Evolutionary conservation across 495 filamentous ascomycete species (phyloP), one percentile per base, ranked within the genome.

Genomic region (Aspergillus nanangensis): DNA sequence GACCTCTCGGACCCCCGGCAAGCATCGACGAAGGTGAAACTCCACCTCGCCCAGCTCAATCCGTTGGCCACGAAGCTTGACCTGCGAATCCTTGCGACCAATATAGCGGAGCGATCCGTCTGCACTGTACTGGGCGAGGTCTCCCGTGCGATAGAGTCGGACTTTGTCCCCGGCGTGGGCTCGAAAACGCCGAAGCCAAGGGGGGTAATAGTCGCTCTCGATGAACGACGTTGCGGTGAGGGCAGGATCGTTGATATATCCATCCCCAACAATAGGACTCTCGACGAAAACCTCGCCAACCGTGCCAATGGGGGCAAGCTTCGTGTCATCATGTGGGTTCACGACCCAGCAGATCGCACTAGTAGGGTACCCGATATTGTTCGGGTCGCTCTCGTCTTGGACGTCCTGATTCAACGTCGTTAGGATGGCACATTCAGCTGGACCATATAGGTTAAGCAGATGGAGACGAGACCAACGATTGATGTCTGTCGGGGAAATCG

Each of bases 291-390:
- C 51, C 52, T 78, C 75, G 13, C 73, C 75, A 1, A 61, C 23
- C 0, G 50, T 57, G 9, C 72, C 72, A 1, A 72, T 40, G 0
- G 74, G 63, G 0, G 55, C 47, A 1, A 78, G 47, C 0, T 43
- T 34, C 19, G 68, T 19, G 5, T 47, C 25, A 38, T 70, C 50
- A 11, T 60, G 34, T 2, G 62, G 52, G 38, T 76, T 57, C 13
- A 67, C 67, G 33, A 78, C 65, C 74, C 74, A 78, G n/a, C n/a
- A n/a, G n/a, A n/a, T n/a, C 14, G 56, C 52, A 8, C 53, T 62
- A 3, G 67, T 60, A 2, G 56, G 54, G 11, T 52, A 36, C 2
- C 70, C 70, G 8, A 78, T 59, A 52, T 56, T 68, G 40, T 38
- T 52, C 20, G 56, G 45, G 18, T 56, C 44, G 17, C 32, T 43